phyloP scores from a whole-genome alignment of 2,329 filamentous ascomycete genomes.

The Aspergillus sp. region DNA sequence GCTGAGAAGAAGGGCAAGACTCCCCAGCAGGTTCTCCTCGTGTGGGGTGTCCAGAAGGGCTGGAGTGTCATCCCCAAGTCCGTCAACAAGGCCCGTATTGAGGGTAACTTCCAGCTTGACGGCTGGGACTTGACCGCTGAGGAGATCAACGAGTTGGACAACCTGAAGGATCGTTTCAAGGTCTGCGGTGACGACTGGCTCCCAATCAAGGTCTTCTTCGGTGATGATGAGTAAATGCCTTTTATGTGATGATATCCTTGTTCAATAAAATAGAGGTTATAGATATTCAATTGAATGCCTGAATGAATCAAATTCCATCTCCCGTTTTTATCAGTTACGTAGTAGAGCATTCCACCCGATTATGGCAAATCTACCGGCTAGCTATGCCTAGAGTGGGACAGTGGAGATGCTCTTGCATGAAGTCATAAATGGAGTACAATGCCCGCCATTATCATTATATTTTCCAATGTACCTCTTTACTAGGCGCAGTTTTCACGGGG shows the following conservation, averaged over 20 bases:
- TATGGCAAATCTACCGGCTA: neutral
- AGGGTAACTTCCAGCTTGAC: conserved; percentile 69
- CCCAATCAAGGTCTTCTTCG: conserved; percentile 74
- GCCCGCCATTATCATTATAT: neutral
- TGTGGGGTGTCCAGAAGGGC: conserved; percentile 68
- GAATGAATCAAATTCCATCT: neutral
- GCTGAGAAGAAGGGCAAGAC: conserved; percentile 51
- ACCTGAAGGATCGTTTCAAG: conserved; percentile 71
- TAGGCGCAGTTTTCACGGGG: neutral
- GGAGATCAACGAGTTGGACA: conserved; percentile 63
- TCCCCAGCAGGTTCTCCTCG: conserved; percentile 49
- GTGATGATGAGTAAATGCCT: conserved; percentile 62
- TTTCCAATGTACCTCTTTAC: neutral
- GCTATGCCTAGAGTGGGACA: neutral
- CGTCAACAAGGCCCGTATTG: conserved; percentile 65
- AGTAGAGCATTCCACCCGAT: neutral
- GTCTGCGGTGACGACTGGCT: conserved; percentile 67
- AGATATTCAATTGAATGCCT: conserved; percentile 15
- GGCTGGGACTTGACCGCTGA: conserved; percentile 67
- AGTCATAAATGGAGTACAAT: neutral
- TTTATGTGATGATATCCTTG: conserved; percentile 12
- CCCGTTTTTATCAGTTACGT: neutral
- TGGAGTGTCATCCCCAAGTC: conserved; percentile 83
- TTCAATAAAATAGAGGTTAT: conserved; percentile 14
- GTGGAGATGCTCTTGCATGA: neutral